A percentile compares a stretch with the other conserved stretches of the same genome.
Evolutionary conservation across 2,329 filamentous ascomycete genomes (phyloP).

Genomic region (Neocucurbitaria cava): DNA sequence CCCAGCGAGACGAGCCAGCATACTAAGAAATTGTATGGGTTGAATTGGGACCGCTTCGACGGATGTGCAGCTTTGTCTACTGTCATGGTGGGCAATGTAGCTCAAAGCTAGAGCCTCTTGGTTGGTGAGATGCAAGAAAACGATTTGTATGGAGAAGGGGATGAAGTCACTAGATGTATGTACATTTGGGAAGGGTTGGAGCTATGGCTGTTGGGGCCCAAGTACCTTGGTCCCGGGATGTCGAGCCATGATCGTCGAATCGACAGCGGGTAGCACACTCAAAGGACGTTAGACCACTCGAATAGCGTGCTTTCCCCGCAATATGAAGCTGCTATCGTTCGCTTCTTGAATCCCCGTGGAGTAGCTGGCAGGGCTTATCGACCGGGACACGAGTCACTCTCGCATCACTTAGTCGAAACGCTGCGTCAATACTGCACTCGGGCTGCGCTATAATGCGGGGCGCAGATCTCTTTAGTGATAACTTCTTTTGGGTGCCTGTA

Average conservation of each 20-base stretch:
- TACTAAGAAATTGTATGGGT: constrained; percentile 27
- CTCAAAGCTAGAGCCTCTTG: not conserved
- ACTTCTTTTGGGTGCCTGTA: not conserved
- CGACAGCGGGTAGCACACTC: not conserved
- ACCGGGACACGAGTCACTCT: not conserved
- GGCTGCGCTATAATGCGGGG: not conserved
- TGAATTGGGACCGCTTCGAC: constrained; percentile 21
- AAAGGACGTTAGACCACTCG: not conserved
- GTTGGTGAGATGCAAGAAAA: not conserved
- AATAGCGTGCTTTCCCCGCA: not conserved
- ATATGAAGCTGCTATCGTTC: not conserved
- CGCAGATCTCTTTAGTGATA: not conserved
- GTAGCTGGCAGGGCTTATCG: not conserved
- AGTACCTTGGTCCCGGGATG: not conserved
- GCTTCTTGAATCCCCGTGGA: not conserved
- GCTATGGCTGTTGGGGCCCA: not conserved
- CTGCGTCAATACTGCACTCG: not conserved
- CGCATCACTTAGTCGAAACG: not conserved
- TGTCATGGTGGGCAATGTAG: not conserved
- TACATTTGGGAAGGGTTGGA: not conserved
- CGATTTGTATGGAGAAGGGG: not conserved
- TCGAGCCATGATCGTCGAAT: not conserved
- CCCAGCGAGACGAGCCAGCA: constrained; percentile 26
- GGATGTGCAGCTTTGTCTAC: constrained; percentile 1
- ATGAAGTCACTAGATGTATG: not conserved